Percentiles rank a stretch among this genome's conserved stretches.
phyloP scores from a whole-genome alignment of 2,329 filamentous ascomycete species.

The Penicillium italicum region DNA sequence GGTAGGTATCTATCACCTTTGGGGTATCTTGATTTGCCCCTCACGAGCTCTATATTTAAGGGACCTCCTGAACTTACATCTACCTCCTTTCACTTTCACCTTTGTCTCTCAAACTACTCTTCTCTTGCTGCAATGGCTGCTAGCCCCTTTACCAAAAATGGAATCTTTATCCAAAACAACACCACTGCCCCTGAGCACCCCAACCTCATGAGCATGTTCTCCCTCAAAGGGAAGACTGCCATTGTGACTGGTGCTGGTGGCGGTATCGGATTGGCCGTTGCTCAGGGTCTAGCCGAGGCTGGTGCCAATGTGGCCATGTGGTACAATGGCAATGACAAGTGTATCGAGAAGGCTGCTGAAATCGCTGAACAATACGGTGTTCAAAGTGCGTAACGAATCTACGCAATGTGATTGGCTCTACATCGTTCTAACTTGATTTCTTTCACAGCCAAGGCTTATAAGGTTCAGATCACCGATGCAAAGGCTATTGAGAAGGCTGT shows the following conservation, averaged over 20 bases:
- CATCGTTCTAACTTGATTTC: conserved; percentile 2
- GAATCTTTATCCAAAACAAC: conserved; percentile 56
- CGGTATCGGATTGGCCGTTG: conserved; percentile 65
- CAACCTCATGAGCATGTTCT: conserved; percentile 63
- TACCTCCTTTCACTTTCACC: not conserved
- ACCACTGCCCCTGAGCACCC: conserved; percentile 46
- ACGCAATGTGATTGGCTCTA: not conserved
- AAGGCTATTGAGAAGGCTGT: conserved; percentile 43
- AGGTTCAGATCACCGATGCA: conserved; percentile 46
- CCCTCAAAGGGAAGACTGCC: conserved; percentile 65
- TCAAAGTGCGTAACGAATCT: conserved; percentile 43
- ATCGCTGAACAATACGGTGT: conserved; percentile 65
- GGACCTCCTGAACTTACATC: not conserved
- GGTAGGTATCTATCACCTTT: conserved; percentile 1
- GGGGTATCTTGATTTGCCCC: not conserved
- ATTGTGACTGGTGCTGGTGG: conserved; percentile 68
- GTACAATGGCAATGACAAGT: conserved; percentile 68
- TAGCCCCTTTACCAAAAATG: conserved; percentile 41
- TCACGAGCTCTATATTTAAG: conserved; percentile 15
- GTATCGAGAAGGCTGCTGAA: conserved; percentile 57
- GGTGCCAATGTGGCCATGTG: conserved; percentile 69
- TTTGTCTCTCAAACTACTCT: not conserved
- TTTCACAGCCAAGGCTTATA: conserved; percentile 47
- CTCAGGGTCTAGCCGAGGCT: conserved; percentile 63
- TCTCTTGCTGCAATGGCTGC: conserved; percentile 30